Base-by-base conservation (phyloP, 2,329 filamentous ascomycete genomes). In the Microsporum ferrugineum region DNA sequence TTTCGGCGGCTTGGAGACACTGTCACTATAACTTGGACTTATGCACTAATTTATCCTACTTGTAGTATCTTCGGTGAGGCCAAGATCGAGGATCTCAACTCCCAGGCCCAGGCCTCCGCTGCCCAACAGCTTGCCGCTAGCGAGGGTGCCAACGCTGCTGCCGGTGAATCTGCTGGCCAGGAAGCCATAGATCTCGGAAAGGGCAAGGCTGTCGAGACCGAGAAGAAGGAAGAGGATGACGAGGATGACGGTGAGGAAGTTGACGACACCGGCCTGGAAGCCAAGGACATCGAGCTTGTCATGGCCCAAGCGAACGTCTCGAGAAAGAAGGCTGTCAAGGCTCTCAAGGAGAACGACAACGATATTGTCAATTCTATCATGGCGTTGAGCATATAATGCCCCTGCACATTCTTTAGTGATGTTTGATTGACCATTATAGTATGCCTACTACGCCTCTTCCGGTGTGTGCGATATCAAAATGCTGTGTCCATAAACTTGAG, bases 291-390 rank as follows among this genome's bases (percentile, higher is more conserved):
- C 73, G 94, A 99, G 79, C 85, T 99, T 63, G 94, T 99, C 77
- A 96, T 97, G 90, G 90, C 89, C 70, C 92, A 99, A 80, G 94
- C 94, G 71, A 94, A 82, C 72, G 95, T 99, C 71, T 96, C 90
- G 70, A 85, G 94, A 77, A 96, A 95, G 82, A 97, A 97, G 86
- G 94, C 94, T 64, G 85, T 99, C 81, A 99, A 97, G 82, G 94
- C 95, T 61, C 84, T 99, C 56, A 77, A 77, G 82, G 94, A 97
- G 82, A 99, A 99, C 76, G 92, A 97, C 80, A 96, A 97, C 73
- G 94, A 99, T 76, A 99, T 99, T 80, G 94, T 99, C 82, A 99
- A 99, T 84, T 96, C 94, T 71, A 99, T 99, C 81, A 99, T 99
- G 94, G 91, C 92, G 69, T 81, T 99, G 76, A 91, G 88, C 82